Conservation (phyloP, 2,329 filamentous ascomycete genomes). For the Calonectria montana region DNA sequence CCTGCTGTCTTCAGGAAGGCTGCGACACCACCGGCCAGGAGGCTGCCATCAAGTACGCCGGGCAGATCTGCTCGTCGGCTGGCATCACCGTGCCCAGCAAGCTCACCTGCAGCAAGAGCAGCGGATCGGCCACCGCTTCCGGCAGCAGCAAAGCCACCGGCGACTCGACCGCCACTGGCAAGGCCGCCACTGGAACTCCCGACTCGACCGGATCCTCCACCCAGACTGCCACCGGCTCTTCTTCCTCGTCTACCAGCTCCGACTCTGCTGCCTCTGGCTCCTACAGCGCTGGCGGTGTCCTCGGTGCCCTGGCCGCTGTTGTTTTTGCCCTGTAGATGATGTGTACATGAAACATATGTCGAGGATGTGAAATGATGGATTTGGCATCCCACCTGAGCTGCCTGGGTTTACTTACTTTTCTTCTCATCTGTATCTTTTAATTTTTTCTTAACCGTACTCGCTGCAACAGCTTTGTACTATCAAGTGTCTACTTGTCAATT, state of each 20-base stretch:
- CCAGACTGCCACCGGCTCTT: background rate
- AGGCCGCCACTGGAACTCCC: background rate
- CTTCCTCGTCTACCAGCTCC: conserved; percentile 8
- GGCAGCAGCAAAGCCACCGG: background rate
- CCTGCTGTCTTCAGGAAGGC: conserved; percentile 53
- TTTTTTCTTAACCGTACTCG: background rate
- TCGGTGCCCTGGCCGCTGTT: conserved; percentile 44
- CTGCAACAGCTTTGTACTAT: background rate
- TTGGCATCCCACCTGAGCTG: background rate
- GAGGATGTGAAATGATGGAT: background rate
- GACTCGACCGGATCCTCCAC: background rate
- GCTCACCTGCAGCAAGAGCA: conserved; percentile 48
- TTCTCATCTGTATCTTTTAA: background rate
- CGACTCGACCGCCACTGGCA: conserved; percentile 9
- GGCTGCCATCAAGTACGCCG: conserved; percentile 51
- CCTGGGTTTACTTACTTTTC: background rate
- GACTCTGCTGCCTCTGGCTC: conserved; percentile 14
- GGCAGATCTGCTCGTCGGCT: conserved; percentile 51
- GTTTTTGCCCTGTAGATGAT: conserved; percentile 42
- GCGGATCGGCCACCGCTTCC: conserved; percentile 21
- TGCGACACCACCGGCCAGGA: conserved; percentile 49
- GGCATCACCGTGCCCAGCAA: conserved; percentile 50
- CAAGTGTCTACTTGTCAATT: background rate
- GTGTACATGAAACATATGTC: background rate
- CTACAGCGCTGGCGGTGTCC: conserved; percentile 33